These are phyloP conservation scores for Cercospora zeina DNA, from an alignment of 2,329 filamentous ascomycete species.

Conservation along the genomic window DNA sequence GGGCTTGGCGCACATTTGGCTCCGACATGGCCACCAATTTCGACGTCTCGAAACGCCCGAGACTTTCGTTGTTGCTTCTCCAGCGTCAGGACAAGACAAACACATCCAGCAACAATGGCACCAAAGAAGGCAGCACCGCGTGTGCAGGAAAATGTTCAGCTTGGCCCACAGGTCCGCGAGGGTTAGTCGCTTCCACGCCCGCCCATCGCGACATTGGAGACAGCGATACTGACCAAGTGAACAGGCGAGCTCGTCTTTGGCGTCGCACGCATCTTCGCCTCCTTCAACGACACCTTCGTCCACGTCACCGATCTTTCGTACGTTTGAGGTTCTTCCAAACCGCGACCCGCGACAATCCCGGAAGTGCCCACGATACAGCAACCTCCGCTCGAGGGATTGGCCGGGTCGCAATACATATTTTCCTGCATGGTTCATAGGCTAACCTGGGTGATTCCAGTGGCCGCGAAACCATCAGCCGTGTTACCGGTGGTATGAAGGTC, in stretches of 20 bases:
- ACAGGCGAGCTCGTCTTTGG: constrained; percentile 95
- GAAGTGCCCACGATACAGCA: constrained; percentile 15
- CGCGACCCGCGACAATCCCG: constrained; percentile 7
- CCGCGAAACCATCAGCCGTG: constrained; percentile 99
- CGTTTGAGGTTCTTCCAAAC: constrained; percentile 31
- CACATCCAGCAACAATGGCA: constrained; percentile 66
- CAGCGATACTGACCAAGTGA: constrained; percentile 30
- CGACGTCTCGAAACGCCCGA: constrained; percentile 10
- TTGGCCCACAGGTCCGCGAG: constrained; percentile 95
- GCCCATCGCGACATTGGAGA: constrained; percentile 17
- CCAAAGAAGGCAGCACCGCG: constrained; percentile 86
- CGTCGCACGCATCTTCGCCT: constrained; percentile 97
- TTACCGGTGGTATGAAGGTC: constrained; percentile 99
- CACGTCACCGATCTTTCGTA: constrained; percentile 94
- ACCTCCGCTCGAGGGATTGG: constrained; percentile 13
- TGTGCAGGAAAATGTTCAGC: constrained; percentile 93
- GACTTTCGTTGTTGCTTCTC: constrained; percentile 11
- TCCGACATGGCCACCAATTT: constrained; percentile 20
- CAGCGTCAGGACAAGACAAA: constrained; percentile 34
- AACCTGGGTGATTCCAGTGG: constrained; percentile 78
- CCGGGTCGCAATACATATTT: constrained; percentile 25
- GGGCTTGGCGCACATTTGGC: constrained; percentile 23
- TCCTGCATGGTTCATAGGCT: constrained; percentile 52
- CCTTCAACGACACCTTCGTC: constrained; percentile 67
- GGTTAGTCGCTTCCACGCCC: constrained; percentile 57